Percentiles rank a stretch among this genome's conserved stretches.
Evolutionary conservation across 1,139 yeast genomes (phyloP).

Genomic region (Yamadazyma songkhlaensis): DNA sequence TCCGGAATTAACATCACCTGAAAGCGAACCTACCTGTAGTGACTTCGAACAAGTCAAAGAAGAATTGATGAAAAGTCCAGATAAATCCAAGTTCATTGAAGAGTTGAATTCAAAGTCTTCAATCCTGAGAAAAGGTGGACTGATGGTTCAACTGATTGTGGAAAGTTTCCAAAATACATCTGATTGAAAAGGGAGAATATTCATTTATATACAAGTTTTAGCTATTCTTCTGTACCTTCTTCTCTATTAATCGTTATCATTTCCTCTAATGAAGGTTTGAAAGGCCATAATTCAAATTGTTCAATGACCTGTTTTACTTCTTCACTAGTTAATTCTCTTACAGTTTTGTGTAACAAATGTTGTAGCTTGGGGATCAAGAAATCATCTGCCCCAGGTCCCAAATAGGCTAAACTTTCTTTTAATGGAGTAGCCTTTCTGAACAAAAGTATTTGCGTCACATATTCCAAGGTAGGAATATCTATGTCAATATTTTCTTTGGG

Average conservation of each 20-base stretch:
- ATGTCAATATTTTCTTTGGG: slow-evolving; percentile 41
- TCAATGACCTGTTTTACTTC: slow-evolving; percentile 53
- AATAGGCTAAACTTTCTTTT: slow-evolving; percentile 43
- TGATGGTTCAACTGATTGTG: no score
- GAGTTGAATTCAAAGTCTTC: background rate
- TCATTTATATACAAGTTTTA: background rate
- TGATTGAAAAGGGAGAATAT: background rate
- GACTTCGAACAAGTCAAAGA: background rate
- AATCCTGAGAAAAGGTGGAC: no score
- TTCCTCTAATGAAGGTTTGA: slow-evolving; percentile 54
- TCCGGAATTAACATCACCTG: background rate
- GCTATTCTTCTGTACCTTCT: slow-evolving; percentile 2
- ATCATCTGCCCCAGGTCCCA: slow-evolving; percentile 86
- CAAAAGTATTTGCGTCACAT: slow-evolving; percentile 63
- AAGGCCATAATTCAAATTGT: slow-evolving; percentile 75
- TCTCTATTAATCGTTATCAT: slow-evolving; percentile 5
- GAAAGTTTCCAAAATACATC: background rate
- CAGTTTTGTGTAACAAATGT: slow-evolving; percentile 34
- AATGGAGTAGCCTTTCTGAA: slow-evolving; percentile 41
- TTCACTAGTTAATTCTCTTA: slow-evolving; percentile 49
- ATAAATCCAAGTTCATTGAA: background rate
- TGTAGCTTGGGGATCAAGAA: slow-evolving; percentile 34
- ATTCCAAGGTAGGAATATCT: slow-evolving; percentile 63
- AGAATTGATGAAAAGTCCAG: background rate
- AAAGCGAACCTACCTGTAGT: background rate